Conservation (phyloP, 176 grass and related monocot genomes). For the Aegilops umbellulata region DNA sequence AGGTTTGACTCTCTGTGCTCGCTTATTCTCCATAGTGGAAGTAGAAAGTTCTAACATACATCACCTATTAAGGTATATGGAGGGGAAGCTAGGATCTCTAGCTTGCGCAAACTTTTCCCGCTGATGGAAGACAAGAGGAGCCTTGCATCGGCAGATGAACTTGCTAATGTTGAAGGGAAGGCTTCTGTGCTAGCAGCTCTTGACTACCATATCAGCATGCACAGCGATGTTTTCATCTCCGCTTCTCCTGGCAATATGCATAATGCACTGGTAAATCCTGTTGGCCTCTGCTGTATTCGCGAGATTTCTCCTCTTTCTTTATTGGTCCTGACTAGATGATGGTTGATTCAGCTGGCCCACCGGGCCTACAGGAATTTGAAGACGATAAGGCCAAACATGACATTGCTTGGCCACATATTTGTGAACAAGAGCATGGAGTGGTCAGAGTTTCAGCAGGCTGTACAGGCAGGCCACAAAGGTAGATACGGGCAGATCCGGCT, state of each 20-base stretch:
- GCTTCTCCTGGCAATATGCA: constrained; percentile 97
- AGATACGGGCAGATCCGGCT: constrained; percentile 74
- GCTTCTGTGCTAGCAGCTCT: constrained; percentile 89
- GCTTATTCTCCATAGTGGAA: not conserved
- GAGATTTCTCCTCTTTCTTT: not conserved
- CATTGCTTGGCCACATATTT: constrained; percentile 80
- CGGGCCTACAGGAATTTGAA: constrained; percentile 83
- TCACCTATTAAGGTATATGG: constrained; percentile 69
- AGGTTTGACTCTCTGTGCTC: constrained; percentile 32
- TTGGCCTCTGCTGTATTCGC: not conserved
- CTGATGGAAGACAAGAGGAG: constrained; percentile 88
- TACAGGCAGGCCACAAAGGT: constrained; percentile 72
- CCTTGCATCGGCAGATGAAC: constrained; percentile 65
- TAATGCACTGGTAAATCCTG: constrained; percentile 72
- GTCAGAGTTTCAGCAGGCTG: constrained; percentile 61
- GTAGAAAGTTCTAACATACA: constrained; percentile 7
- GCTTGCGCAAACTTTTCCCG: constrained; percentile 71
- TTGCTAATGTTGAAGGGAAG: constrained; percentile 70
- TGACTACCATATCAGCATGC: constrained; percentile 84
- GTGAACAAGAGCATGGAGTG: constrained; percentile 83
- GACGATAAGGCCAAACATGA: constrained; percentile 87
- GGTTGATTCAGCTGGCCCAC: constrained; percentile 58
- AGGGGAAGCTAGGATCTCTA: constrained; percentile 71
- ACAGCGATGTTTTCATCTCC: constrained; percentile 79
- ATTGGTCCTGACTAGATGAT: constrained; percentile 1